A percentile compares a stretch with the other conserved stretches of the same genome.
Conservation (phyloP, 768 basidiomycete species). For the Sarcodon aspratus region DNA sequence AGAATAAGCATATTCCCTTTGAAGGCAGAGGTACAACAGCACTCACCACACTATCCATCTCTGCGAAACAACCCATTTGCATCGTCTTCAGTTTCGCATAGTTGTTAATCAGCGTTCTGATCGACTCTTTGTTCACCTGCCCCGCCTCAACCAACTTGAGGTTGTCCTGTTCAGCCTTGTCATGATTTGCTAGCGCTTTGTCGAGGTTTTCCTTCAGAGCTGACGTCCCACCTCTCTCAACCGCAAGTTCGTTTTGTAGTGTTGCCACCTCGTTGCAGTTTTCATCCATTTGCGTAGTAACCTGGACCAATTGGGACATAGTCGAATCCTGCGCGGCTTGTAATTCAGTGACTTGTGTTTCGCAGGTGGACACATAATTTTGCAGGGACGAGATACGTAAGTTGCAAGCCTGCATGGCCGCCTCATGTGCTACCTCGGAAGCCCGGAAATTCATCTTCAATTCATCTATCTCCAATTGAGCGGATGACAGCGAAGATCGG, state of each 20-base stretch:
- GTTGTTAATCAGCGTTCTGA: slow-evolving; percentile 19
- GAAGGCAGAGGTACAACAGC: too few species aligned
- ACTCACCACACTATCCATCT: slow-evolving; percentile 27
- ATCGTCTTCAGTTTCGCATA: slow-evolving; percentile 20
- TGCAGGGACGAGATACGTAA: too few species aligned
- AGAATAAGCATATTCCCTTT: too few species aligned
- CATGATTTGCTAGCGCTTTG: slow-evolving; percentile 8
- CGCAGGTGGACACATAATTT: too few species aligned
- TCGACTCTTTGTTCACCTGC: slow-evolving; percentile 22
- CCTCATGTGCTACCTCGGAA: too few species aligned
- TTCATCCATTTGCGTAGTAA: slow-evolving; percentile 1
- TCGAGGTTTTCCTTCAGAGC: slow-evolving; percentile 12
- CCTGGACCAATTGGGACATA: too few species aligned
- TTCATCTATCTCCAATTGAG: too few species aligned
- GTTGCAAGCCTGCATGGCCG: too few species aligned
- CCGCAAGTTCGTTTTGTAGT: slow-evolving; percentile 6
- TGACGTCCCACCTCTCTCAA: slow-evolving; percentile 8
- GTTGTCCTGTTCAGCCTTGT: slow-evolving; percentile 22
- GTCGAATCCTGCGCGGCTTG: too few species aligned
- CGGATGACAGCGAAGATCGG: too few species aligned
- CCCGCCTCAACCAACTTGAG: slow-evolving; percentile 20
- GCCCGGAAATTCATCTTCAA: too few species aligned
- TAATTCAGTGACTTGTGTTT: too few species aligned
- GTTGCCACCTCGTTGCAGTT: slow-evolving; percentile 8
- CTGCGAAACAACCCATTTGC: slow-evolving; percentile 22